Percentiles rank a stretch among this genome's conserved stretches.
Conservation (phyloP, 2,329 filamentous ascomycete species). For the Ascochyta viciae-villosae region DNA sequence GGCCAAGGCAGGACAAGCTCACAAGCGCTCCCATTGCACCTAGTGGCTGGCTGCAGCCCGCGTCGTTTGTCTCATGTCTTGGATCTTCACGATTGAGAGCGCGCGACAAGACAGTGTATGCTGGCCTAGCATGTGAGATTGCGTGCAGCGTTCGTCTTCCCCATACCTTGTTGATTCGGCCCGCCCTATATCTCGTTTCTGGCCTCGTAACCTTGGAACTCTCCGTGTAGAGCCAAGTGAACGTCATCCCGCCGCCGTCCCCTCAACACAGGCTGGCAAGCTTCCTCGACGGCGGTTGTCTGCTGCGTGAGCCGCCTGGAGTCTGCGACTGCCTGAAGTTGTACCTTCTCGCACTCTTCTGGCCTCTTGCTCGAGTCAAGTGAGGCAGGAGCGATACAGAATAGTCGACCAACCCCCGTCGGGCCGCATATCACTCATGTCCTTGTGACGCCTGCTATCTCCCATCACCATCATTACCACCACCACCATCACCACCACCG, state of each 20-base stretch:
- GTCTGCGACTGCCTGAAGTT: slow-evolving; percentile 19
- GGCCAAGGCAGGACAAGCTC: slow-evolving; percentile 19
- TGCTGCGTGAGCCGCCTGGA: slow-evolving; percentile 9
- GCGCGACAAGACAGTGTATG: slow-evolving; percentile 12
- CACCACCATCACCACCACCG: neutral
- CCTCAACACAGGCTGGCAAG: slow-evolving; percentile 9
- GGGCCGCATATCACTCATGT: slow-evolving; percentile 41
- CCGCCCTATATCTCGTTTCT: slow-evolving; percentile 12
- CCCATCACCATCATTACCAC: slow-evolving; percentile 20
- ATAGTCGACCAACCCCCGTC: slow-evolving; percentile 20
- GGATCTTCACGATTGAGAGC: slow-evolving; percentile 14
- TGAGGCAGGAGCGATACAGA: slow-evolving; percentile 5
- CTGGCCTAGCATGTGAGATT: slow-evolving; percentile 17
- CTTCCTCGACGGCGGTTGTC: slow-evolving; percentile 4
- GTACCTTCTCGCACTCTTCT: slow-evolving; percentile 19
- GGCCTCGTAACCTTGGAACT: slow-evolving; percentile 17
- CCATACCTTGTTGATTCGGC: slow-evolving; percentile 14
- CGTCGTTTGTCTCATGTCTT: slow-evolving; percentile 17
- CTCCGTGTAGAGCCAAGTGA: slow-evolving; percentile 10
- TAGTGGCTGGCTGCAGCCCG: slow-evolving; percentile 16
- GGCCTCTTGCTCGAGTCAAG: neutral
- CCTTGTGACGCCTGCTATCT: slow-evolving; percentile 49
- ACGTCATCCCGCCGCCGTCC: slow-evolving; percentile 19
- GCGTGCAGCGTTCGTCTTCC: slow-evolving; percentile 11
- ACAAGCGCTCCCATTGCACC: slow-evolving; percentile 7